Evolutionary conservation across 1,284 basidiomycete genomes (phyloP), one percentile per base, ranked within the genome.

Genomic region (Rhodotorula sp.): DNA sequence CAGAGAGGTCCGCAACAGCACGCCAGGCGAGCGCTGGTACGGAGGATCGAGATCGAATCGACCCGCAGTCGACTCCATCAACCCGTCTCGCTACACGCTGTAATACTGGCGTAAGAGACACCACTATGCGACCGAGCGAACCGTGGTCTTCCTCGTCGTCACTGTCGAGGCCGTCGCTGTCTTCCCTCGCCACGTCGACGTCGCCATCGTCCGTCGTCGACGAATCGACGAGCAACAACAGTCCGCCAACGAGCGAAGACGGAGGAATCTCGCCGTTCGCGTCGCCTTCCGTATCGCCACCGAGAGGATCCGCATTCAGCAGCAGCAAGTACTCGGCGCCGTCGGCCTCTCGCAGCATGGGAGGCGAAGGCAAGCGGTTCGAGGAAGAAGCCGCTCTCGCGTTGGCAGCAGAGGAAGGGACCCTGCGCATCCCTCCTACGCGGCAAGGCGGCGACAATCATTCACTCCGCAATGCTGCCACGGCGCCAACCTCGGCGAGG

Each of bases 361-460:
- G 50, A 52, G n/a, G 21, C 50, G 21, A 43, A 43, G 38, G 38
- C 38, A 43, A 43, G 38, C 38, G 38, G 38, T 43, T 43, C 38
- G 38, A 43, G 10, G 38, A 43, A 43, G 38, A 43, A 43, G n/a
- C 18, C 3, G 50, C 21, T 26, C 50, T 52, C 21, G 50, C 50
- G 6, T 8, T 52, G 12, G 50, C 48, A 0, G 64, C 64, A 31
- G 64, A 65, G 34, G 64, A 65, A 26, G 64, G 64, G 10, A 18
- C 58, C 3, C 5, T 23, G 38, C 38, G 38, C 38, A 43, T 43
- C 38, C 38, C 38, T 43, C 38, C 38, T 8, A 12, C 10, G 38
- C 38, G 14, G 38, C 38, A 43, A 1, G 38, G 34, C 5, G 38
- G 38, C 38, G 10, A 12, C 12, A 43, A 43, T 8, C 38, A 43